Conservation (phyloP, 2,329 filamentous ascomycete species). For the Exophiala calicioides region DNA sequence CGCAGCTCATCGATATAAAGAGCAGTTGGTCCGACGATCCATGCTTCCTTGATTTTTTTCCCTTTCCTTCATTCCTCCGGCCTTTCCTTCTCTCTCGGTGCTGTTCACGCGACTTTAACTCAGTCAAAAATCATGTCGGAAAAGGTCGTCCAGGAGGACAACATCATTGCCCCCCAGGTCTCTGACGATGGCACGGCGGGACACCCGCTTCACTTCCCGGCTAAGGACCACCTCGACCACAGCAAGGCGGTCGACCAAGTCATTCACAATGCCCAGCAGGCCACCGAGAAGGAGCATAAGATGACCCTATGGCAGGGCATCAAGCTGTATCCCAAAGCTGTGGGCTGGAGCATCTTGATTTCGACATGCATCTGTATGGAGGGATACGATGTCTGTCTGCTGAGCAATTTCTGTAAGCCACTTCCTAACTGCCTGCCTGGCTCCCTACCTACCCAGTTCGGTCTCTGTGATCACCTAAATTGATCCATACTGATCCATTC, state of each 20-base stretch:
- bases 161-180: constrained; percentile 10
- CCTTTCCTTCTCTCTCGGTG: background rate
- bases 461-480: background rate
- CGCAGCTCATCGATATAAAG: no score
- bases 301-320: constrained; percentile 77
- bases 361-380: constrained; percentile 93
- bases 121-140: constrained; percentile 16
- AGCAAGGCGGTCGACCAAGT: constrained; percentile 32
- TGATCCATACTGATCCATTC: background rate
- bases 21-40: no score
- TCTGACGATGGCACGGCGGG: constrained; percentile 6
- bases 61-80: background rate
- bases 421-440: no score
- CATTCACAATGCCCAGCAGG: constrained; percentile 44
- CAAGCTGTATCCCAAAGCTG: constrained; percentile 81
- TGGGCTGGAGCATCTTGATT: constrained; percentile 79
- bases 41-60: no score
- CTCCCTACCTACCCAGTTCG: no score
- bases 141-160: constrained; percentile 20
- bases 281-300: constrained; percentile 54
- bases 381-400: constrained; percentile 64
- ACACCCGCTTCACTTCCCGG: constrained; percentile 18
- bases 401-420: constrained; percentile 28
- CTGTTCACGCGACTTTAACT: background rate
- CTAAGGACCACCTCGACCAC: constrained; percentile 14